These are phyloP conservation scores for Kickxella alabastrina DNA, from an alignment of 192 early-diverging fungal species.

Conservation along the genomic window DNA sequence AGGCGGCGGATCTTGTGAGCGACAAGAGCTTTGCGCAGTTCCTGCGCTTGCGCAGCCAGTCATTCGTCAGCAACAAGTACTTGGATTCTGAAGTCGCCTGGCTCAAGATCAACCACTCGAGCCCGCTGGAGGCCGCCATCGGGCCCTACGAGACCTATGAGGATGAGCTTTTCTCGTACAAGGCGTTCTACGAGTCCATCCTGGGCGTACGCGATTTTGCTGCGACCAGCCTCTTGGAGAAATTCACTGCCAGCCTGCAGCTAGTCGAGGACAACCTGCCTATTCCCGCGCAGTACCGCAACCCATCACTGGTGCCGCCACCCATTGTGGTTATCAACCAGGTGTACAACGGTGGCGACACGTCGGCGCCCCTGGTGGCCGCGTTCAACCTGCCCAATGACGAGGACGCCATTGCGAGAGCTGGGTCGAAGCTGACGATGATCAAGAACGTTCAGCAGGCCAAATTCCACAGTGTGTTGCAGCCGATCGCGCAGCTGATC, in stretches of 20 bases:
- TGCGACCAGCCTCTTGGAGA: slow-evolving; percentile 55
- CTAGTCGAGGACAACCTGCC: slow-evolving; percentile 65
- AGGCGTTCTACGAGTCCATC: slow-evolving; percentile 68
- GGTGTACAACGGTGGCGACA: slow-evolving; percentile 67
- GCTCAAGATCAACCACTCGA: slow-evolving; percentile 60
- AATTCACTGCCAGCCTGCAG: slow-evolving; percentile 62
- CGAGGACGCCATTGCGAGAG: slow-evolving; percentile 65
- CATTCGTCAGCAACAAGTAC: slow-evolving; percentile 63
- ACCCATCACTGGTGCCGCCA: slow-evolving; percentile 57
- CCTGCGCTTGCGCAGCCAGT: slow-evolving; percentile 53
- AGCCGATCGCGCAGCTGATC: slow-evolving; percentile 58
- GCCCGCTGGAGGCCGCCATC: slow-evolving; percentile 62
- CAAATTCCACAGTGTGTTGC: slow-evolving; percentile 61
- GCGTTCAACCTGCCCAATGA: slow-evolving; percentile 79
- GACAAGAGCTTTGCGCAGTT: slow-evolving; percentile 57
- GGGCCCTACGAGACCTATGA: slow-evolving; percentile 76
- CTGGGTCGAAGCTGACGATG: slow-evolving; percentile 65
- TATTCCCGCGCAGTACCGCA: slow-evolving; percentile 62
- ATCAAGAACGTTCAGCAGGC: slow-evolving; percentile 76
- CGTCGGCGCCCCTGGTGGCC: slow-evolving; percentile 69
- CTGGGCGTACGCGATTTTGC: slow-evolving; percentile 64
- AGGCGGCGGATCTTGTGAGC: slow-evolving; percentile 57
- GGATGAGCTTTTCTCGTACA: slow-evolving; percentile 61
- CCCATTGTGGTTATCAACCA: slow-evolving; percentile 76
- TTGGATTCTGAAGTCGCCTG: slow-evolving; percentile 66